These are phyloP conservation scores for Hamamelis virginiana DNA, from an alignment of 164 flowering plant genomes.

Conservation along the genomic window DNA sequence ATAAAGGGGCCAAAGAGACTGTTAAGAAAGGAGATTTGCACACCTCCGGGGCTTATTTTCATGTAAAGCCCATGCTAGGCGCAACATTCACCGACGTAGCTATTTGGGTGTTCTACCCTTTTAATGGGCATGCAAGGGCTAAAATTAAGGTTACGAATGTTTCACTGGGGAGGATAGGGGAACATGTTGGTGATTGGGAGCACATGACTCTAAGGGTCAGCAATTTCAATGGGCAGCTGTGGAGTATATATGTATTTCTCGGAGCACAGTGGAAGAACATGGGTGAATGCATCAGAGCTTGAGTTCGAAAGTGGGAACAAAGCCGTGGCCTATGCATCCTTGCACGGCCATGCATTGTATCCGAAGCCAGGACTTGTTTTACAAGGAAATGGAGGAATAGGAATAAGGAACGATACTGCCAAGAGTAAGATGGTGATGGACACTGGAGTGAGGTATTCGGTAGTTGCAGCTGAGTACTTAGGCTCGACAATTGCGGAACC, in stretches of 20 bases:
- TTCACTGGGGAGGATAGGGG: constrained; percentile 45
- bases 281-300: constrained; percentile 42
- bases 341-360: constrained; percentile 54
- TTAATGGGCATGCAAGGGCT: constrained; percentile 56
- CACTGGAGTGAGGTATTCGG: constrained; percentile 16
- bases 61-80: constrained; percentile 73
- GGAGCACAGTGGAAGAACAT: constrained; percentile 46
- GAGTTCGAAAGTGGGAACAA: constrained; percentile 42
- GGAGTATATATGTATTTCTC: constrained; percentile 41
- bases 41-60: constrained; percentile 52
- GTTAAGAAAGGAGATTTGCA: constrained; percentile 64
- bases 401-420: constrained; percentile 48
- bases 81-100: constrained; percentile 71
- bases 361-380: constrained; percentile 38
- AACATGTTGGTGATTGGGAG: constrained; percentile 74
- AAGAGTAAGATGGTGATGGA: constrained; percentile 37
- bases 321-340: constrained; percentile 39
- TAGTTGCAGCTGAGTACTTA: constrained; percentile 36
- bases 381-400: constrained; percentile 41
- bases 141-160: constrained; percentile 35
- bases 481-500: constrained; percentile 31
- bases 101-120: constrained; percentile 79
- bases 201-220: constrained; percentile 56
- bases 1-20: constrained; percentile 35
- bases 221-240: constrained; percentile 50